Conservation (phyloP, 768 basidiomycete genomes). For the Podaxis carcinomalis region DNA sequence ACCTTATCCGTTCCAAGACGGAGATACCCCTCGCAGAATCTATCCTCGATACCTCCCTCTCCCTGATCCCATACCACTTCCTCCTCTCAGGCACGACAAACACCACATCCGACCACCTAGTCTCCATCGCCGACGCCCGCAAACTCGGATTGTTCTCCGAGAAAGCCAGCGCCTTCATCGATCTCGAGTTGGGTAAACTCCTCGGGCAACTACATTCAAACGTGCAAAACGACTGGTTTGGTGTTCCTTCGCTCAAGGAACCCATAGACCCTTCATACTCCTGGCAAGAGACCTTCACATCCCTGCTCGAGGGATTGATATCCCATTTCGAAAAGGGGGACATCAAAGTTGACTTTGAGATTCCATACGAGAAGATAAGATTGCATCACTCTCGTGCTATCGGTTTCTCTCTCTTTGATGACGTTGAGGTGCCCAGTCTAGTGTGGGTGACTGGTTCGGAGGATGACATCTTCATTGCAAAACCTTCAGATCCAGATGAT, state of each 20-base stretch:
- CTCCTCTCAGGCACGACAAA: constrained; percentile 44
- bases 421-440: constrained; percentile 67
- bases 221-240: constrained; percentile 78
- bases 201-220: constrained; percentile 59
- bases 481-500: constrained; percentile 16
- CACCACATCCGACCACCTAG: constrained; percentile 28
- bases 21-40: constrained; percentile 47
- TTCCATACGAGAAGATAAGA: constrained; percentile 43
- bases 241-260: constrained; percentile 34
- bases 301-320: constrained; percentile 54
- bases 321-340: constrained; percentile 30
- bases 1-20: constrained; percentile 38
- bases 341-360: constrained; percentile 17
- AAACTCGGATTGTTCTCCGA: constrained; percentile 28
- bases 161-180: constrained; percentile 40
- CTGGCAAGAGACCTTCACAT: constrained; percentile 75
- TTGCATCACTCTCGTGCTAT: constrained; percentile 62
- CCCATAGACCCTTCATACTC: constrained; percentile 44
- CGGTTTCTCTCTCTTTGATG: constrained; percentile 71
- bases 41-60: constrained; percentile 43
- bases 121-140: constrained; percentile 37
- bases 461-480: constrained; percentile 49
- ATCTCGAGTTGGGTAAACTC: constrained; percentile 57
- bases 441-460: constrained; percentile 60
- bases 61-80: constrained; percentile 44